Evolutionary conservation across 148 eudicot species (phyloP).

Genomic region (Silene conica): DNA sequence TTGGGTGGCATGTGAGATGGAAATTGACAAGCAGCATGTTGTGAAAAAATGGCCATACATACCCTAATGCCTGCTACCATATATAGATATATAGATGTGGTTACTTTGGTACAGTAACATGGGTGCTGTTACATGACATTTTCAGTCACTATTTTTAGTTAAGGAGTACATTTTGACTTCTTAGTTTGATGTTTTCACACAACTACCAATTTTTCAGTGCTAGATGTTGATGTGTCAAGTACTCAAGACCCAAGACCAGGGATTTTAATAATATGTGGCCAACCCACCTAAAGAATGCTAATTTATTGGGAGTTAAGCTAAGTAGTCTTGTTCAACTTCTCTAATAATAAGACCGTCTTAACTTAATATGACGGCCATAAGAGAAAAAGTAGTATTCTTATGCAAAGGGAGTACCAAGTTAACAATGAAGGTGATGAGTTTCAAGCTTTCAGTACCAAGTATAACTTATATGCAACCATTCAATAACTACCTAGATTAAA

Average conservation of each 20-base stretch:
- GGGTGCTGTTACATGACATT: conserved; percentile 18
- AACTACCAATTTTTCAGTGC: conserved; percentile 35
- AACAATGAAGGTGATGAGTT: too few species aligned
- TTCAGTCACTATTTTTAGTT: conserved; percentile 18
- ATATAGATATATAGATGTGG: conserved; percentile 7
- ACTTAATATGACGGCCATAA: too few species aligned
- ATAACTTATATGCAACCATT: too few species aligned
- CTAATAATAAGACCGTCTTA: too few species aligned
- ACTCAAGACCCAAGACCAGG: too few species aligned
- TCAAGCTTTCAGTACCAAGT: too few species aligned
- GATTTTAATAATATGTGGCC: conserved; percentile 21
- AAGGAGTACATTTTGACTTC: conserved; percentile 18
- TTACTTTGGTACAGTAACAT: conserved; percentile 19
- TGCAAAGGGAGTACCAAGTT: too few species aligned
- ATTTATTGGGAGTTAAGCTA: too few species aligned
- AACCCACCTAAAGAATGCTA: too few species aligned
- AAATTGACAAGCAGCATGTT: background rate
- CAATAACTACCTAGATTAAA: too few species aligned
- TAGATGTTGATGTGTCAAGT: conserved; percentile 59
- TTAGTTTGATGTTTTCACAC: conserved; percentile 20
- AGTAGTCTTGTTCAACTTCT: too few species aligned
- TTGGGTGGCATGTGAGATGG: conserved; percentile 18
- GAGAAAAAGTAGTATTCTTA: too few species aligned
- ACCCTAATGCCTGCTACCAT: conserved; percentile 24
- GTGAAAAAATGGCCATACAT: conserved; percentile 15